Conservation (phyloP, 768 basidiomycete genomes). For the Tricholoma flavovirens region DNA sequence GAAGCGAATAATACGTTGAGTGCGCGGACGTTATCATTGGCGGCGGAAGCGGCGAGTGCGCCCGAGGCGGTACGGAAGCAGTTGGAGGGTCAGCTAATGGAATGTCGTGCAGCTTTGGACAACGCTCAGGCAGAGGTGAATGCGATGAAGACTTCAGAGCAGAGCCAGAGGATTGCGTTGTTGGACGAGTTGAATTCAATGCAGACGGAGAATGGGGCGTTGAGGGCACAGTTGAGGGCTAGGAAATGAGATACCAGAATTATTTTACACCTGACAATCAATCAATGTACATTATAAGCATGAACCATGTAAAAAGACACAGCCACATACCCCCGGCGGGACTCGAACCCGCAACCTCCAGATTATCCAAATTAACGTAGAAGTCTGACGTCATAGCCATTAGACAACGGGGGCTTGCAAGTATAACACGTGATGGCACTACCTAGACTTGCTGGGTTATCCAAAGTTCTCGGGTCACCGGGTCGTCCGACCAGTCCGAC, state of each 20-base stretch:
- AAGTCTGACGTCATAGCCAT: slow-evolving; percentile 92
- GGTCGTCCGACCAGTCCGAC: too few species aligned
- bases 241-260: slow-evolving; percentile 33
- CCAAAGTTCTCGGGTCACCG: too few species aligned
- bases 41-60: slow-evolving; percentile 58
- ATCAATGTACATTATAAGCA: too few species aligned
- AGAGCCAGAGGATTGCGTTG: slow-evolving; percentile 75
- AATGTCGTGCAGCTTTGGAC: slow-evolving; percentile 54
- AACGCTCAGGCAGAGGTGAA: slow-evolving; percentile 66
- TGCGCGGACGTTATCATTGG: slow-evolving; percentile 62
- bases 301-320: too few species aligned
- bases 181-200: slow-evolving; percentile 84
- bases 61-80: slow-evolving; percentile 56
- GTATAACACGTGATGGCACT: too few species aligned
- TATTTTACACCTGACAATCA: not conserved
- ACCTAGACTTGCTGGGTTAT: too few species aligned
- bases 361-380: slow-evolving; percentile 43
- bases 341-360: slow-evolving; percentile 88
- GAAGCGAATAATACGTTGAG: slow-evolving; percentile 78
- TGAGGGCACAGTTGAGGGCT: slow-evolving; percentile 67
- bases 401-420: slow-evolving; percentile 70
- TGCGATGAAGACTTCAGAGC: slow-evolving; percentile 62
- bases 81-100: slow-evolving; percentile 58
- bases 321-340: slow-evolving; percentile 62
- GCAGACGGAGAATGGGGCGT: slow-evolving; percentile 69